Evolutionary conservation across 169 alveolate genomes (phyloP).

Genomic region (Eimeria brunetti): DNA sequence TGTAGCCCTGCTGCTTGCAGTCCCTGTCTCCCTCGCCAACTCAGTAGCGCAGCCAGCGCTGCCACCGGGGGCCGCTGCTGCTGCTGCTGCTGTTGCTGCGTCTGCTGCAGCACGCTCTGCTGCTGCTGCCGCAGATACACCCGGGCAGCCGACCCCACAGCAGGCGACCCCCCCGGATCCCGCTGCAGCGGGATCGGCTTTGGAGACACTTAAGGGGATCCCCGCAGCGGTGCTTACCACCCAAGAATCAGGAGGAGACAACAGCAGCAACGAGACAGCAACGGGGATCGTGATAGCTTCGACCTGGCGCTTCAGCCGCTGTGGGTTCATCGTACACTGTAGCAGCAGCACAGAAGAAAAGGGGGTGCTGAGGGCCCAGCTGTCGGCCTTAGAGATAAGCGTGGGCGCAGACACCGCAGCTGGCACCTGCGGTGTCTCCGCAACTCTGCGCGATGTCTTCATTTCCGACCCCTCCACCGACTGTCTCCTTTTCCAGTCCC

Average conservation of each 20-base stretch:
- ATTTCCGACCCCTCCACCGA: conserved; percentile 75
- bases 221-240: conserved; percentile 33
- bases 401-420: conserved; percentile 54
- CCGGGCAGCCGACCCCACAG: background rate
- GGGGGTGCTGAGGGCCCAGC: conserved; percentile 66
- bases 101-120: background rate
- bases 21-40: conserved; percentile 87
- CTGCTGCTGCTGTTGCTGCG: conserved; percentile 4
- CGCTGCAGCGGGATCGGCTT: conserved; percentile 37
- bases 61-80: conserved; percentile 14
- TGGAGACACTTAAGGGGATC: conserved; percentile 33
- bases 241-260: background rate
- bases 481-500: conserved; percentile 73
- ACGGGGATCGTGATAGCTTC: background rate
- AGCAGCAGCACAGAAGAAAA: conserved; percentile 66
- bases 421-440: conserved; percentile 62
- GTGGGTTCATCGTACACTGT: conserved; percentile 55
- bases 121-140: background rate
- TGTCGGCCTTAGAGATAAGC: conserved; percentile 5
- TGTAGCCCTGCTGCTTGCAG: conserved; percentile 86
- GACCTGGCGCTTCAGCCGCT: conserved; percentile 33
- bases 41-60: conserved; percentile 52
- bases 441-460: conserved; percentile 65
- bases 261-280: conserved; percentile 51
- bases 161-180: background rate